Evolutionary conservation across 176 grass and related monocot genomes (phyloP), one percentile per base, ranked within the genome.

Genomic region (Musa beccarii): DNA sequence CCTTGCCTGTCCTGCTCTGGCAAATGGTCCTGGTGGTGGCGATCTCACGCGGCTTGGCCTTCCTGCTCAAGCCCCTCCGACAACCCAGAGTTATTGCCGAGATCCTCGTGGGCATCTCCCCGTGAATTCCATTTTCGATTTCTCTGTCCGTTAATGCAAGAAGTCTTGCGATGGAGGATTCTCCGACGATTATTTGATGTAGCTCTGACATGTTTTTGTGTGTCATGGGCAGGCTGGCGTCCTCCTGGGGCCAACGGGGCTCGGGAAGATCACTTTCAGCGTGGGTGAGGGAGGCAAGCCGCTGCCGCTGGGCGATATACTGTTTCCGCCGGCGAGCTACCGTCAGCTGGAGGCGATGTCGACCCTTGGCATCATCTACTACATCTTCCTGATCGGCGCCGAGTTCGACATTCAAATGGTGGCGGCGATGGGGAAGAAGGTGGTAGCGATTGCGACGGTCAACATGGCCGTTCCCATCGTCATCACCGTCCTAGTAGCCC

Each of bases 61-160:
- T 75, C 72, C 15, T 66, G 34, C 28, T 77, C 43, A 77, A 52
- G 49, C 75, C 75, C 34, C 15, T 77, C 19, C 19, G n/a, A 8
- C 75, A 66, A 29, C 75, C 75, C 29, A 63, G 12, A 13, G 49
- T 77, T 34, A 49, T 77, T 49, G 28, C 34, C 3, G 75, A 77
- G 75, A 77, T 77, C 19, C 34, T 77, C 5, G 75, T 77, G 66
- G 34, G 34, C 34, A 43, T 43, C 34, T 6, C 34, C 34, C 34
- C 34, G 34, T 43, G 34, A 43, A 43, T 43, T 43, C 4, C 34
- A 43, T 43, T 43, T 43, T 4, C 34, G 34, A 43, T 43, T 43
- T 43, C 34, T 6, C 34, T 43, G 34, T 43, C 34, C 34, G 34
- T 43, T 43, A 43, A 43, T 43, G 34, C 34, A 43, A 43, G 34